A percentile compares a stretch with the other conserved stretches of the same genome.
Evolutionary conservation across 805 yeast genomes (phyloP).

Genomic region (Kodamaea fukazawae): DNA sequence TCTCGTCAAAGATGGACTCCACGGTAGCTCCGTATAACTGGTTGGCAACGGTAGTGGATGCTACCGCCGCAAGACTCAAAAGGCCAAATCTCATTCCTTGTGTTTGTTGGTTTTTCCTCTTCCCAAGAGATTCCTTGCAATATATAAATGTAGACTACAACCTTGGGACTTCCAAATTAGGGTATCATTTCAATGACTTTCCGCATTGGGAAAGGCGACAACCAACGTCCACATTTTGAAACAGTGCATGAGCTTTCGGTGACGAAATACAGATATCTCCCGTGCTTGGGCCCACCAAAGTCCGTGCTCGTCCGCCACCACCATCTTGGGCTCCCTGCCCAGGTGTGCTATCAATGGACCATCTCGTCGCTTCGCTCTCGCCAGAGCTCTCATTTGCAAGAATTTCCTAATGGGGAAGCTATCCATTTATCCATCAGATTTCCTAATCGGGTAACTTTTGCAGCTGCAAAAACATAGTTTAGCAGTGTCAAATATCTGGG

Average conservation of each 20-base stretch:
- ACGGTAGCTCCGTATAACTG: not conserved
- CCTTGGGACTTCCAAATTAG: not conserved
- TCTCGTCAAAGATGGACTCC: not conserved
- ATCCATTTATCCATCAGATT: conserved; percentile 2
- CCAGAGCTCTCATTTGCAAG: too few species aligned
- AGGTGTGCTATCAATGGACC: too few species aligned
- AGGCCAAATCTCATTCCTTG: too few species aligned
- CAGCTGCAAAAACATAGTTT: conserved; percentile 4
- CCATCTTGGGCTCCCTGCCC: too few species aligned
- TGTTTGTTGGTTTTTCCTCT: not conserved
- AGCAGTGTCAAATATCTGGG: too few species aligned
- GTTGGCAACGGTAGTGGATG: not conserved
- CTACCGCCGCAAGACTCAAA: conserved; percentile 3
- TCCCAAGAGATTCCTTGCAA: not conserved
- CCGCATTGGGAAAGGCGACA: not conserved
- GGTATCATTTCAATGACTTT: not conserved
- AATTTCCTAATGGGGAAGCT: conserved; percentile 5
- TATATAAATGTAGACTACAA: too few species aligned
- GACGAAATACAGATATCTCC: too few species aligned
- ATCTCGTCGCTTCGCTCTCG: too few species aligned
- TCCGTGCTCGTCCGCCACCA: too few species aligned
- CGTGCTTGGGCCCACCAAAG: too few species aligned
- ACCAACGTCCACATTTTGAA: too few species aligned
- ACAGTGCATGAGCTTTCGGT: too few species aligned
- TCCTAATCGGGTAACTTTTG: conserved; percentile 10